Base-by-base conservation (phyloP, 1,284 basidiomycete genomes). In the Xerocomus minutiporus region DNA sequence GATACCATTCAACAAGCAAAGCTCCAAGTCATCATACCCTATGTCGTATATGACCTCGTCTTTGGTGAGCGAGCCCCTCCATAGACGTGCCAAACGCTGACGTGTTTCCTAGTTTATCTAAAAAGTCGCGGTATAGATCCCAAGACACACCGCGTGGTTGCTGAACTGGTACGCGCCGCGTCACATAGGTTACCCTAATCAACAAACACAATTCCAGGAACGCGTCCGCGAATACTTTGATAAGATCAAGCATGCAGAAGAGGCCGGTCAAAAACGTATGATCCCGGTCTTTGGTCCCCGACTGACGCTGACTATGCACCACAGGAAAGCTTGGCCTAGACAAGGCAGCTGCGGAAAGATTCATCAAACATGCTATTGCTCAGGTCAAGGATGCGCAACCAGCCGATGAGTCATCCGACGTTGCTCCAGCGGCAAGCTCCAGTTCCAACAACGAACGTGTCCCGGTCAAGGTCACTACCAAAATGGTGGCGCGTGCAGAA, bases 351-450 rank as follows among this genome's bases (percentile, higher is more conserved):
- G 89, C 88, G 5, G 74, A 74, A 46, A 80, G 89, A 31, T 91
- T 91, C 69, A 91, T 92, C 66, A 88, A 86, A 65, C 80, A 88
- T 63, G 89, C 88, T n/a, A 88, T 91, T 49, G 70, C 82, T 0
- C 84, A 86, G 64, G 75, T 75, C n/a, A 71, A 73, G 59, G 69
- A 71, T 56, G 66, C 64, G 28, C 70, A 65, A 50, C 60, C 68
- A 4, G 61, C 66, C 11, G 63, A 64, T 38, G 70, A 72, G 31
- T 45, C 58, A 23, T 59, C 57, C 7, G 48, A 55, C 13, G 51
- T 34, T 39, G 9, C 53, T 25, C 35, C 57, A 3, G 35, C 23
- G 8, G 45, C 59, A 39, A 42, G 49, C 44, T 52, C 65, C 52
- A 54, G 57, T 31, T 44, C 56, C 36, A 48, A 53, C 48, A 31